Evolutionary conservation across 306 rosid species (phyloP), one percentile per base, ranked within the genome.

Genomic region (Lathyrus oleraceus): DNA sequence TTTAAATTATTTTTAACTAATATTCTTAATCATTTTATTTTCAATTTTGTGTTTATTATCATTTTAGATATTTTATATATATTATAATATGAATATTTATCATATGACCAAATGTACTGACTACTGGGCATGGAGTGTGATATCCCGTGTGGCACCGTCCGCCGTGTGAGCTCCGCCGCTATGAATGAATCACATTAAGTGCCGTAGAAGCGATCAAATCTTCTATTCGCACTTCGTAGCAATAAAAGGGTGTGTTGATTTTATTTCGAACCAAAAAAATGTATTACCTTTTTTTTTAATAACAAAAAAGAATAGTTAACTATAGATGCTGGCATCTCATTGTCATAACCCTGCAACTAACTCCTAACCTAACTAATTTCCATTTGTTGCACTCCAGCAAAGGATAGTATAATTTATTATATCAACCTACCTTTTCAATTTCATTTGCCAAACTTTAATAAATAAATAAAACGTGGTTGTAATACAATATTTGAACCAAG

Each of bases 201-300:
- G 36, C 23, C 67, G 76, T 70, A 63, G 81, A 77, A 77, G 76
- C n/a, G 42, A 76, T 43, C 61, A 28, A 23, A 62, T 21, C 13
- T 8, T 5, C 14, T 52, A 52, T 15, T 51, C n/a, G 57, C 8
- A 51, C 4, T 42, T 42, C 6, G 14, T 42, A 51, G 0, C 60
- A 21, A 53, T 21, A 16, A 2, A 42, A 13, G 3, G 47, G 28
- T 42, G 47, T 42, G n/a, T 42, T 13, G n/a, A 42, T 42, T 42
- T 42, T 42, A 15, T 42, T 13, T 42, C n/a, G 13, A 42, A 10
- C n/a, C n/a, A 42, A 3, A 13, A 42, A 42, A 11, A 0, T 10
- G 13, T 42, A 42, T 42, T 42, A 10, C 15, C 6, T 47, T 1
- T 45, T 45, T 43, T 43, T 4, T 43, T 4, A 13, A 43, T 12